Evolutionary conservation across 2,329 filamentous ascomycete genomes (phyloP), one percentile per base, ranked within the genome.

Genomic region (Didymellaceae sp.): DNA sequence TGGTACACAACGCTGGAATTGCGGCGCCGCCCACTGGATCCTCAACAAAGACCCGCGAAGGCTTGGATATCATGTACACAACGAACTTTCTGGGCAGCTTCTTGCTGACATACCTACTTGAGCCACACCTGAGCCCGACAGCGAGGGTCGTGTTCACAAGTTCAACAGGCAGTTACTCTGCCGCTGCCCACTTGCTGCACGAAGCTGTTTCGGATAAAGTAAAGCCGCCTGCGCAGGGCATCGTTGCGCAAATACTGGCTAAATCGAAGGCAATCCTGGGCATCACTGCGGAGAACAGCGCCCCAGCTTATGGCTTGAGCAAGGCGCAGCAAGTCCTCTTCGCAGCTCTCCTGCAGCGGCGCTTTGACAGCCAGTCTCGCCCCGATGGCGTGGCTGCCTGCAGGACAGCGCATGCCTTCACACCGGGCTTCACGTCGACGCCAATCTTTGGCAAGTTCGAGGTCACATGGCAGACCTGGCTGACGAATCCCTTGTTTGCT

Each of bases 1-100:
- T 62, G 13, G 47, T 58, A 8, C 59, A 62, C 25, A 61, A 59
- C 20, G 55, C 59, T 17, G 59, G 57, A 10, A 56, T 61, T 10
- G 44, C 54, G 7, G 38, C 46, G 8, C 20, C 43, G 1, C 49
- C 55, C 0, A 2, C 13, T 4, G 44, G 35, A 16, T 22, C 10
- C 9, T 25, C 41, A 17, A 26, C 34, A 3, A 50, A 20, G 14
- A 45, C 45, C 10, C 37, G 43, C 1, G 48, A 55, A 10, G 53
- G 59, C 13, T 33, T 46, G 9, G 41, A 54, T 6, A 39, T 55
- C 6, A 33, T 59, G 22, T 42, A 57, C 25, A 39, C 50, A 0
- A 62, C 58, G 0, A 61, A 62, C n/a, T 55, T 62, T 21, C 34
- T 57, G 1, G 59, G 55, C 9, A 54, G 50, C 13, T 55, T 52